These are phyloP conservation scores for Liquidambar formosana DNA, from an alignment of 164 flowering plant species.

Conservation along the genomic window DNA sequence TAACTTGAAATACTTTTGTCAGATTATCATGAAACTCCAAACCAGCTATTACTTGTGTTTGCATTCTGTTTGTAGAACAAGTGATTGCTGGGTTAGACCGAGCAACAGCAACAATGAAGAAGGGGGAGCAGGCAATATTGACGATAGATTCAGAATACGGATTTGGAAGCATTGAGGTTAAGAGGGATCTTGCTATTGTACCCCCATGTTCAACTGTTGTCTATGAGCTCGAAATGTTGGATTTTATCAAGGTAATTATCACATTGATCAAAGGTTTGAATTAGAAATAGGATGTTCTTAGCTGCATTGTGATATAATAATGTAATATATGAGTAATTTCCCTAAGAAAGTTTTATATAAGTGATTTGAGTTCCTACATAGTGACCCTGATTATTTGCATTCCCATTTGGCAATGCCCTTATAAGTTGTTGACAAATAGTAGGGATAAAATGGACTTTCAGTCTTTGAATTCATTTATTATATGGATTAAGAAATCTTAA, in stretches of 20 bases:
- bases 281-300: not conserved
- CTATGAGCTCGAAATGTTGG: conserved; percentile 67
- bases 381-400: not conserved
- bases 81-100: conserved; percentile 62
- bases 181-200: conserved; percentile 45
- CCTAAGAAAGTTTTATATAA: not conserved
- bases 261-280: not conserved
- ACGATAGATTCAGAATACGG: conserved; percentile 60
- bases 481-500: no score
- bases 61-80: conserved; percentile 46
- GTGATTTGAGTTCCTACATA: not conserved
- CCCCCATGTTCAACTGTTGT: conserved; percentile 52
- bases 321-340: not conserved
- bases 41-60: conserved; percentile 1
- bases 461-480: not conserved
- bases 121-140: conserved; percentile 50
- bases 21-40: not conserved
- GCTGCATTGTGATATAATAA: not conserved
- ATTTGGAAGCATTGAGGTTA: conserved; percentile 49
- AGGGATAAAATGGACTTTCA: not conserved
- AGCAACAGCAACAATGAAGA: conserved; percentile 66
- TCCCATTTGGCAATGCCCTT: not conserved
- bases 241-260: conserved; percentile 54
- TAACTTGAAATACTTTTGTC: not conserved
- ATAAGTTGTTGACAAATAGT: not conserved